Evolutionary conservation across 2,329 filamentous ascomycete species (phyloP).

Genomic region (Neopestalotiopsis clavispora): DNA sequence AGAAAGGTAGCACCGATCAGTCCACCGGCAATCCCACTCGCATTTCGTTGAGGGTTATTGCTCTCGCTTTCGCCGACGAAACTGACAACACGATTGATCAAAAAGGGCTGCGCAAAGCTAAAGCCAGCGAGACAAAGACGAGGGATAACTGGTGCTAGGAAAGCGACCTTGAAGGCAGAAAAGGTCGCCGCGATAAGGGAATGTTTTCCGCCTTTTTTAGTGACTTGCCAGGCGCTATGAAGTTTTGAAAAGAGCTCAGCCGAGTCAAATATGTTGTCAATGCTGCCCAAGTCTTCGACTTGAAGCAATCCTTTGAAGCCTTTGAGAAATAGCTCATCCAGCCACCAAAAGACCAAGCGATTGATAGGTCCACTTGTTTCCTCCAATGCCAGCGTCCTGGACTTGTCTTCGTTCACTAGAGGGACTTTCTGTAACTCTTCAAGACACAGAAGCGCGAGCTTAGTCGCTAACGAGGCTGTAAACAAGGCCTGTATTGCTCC

Average conservation of each 20-base stretch:
- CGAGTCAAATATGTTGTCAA: neutral
- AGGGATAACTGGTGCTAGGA: conserved; percentile 6
- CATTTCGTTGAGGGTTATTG: neutral
- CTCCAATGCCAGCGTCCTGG: conserved; percentile 1
- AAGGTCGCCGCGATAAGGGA: neutral
- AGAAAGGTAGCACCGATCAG: conserved; percentile 8
- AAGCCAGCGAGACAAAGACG: conserved; percentile 11
- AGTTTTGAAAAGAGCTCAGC: neutral
- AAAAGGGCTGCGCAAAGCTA: conserved; percentile 11
- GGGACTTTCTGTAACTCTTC: neutral
- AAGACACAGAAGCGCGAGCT: neutral
- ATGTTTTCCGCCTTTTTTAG: neutral
- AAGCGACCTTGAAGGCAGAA: neutral
- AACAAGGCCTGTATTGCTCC: neutral
- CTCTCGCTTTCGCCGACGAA: conserved; percentile 2
- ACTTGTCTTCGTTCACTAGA: neutral
- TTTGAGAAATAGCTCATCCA: conserved; percentile 4
- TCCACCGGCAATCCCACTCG: conserved; percentile 1
- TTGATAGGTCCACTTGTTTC: conserved; percentile 6
- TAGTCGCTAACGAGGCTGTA: neutral
- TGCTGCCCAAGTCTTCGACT: neutral
- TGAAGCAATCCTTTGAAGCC: conserved; percentile 5
- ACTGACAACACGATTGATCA: conserved; percentile 8
- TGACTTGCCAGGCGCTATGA: neutral
- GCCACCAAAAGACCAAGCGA: conserved; percentile 10